These are phyloP conservation scores for Eimeria nieschulzi DNA, from an alignment of 169 alveolate genomes.

Conservation along the genomic window DNA sequence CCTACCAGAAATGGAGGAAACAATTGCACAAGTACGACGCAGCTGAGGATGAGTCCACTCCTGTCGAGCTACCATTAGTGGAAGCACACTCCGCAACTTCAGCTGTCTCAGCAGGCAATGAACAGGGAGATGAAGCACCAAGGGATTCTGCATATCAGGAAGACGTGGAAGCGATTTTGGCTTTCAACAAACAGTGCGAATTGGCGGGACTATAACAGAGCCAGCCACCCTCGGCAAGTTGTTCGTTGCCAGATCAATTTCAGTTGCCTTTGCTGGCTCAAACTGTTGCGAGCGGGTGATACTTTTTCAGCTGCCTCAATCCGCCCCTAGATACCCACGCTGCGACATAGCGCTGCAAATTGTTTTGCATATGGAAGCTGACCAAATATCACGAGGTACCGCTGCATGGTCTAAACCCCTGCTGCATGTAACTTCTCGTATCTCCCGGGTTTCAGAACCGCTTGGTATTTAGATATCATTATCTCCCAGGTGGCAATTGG, in stretches of 20 bases:
- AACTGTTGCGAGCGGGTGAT: too few relatives aligned
- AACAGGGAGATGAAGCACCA: neutral
- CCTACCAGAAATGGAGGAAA: conserved; percentile 81
- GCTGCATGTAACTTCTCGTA: too few relatives aligned
- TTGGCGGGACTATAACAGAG: conserved; percentile 63
- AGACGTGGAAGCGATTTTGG: conserved; percentile 63
- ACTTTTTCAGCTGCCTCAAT: too few relatives aligned
- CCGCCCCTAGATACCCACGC: conserved; percentile 12
- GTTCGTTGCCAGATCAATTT: neutral
- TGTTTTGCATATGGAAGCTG: conserved; percentile 25
- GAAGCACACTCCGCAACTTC: conserved; percentile 42
- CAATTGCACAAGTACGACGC: conserved; percentile 79
- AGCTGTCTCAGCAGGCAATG: conserved; percentile 7
- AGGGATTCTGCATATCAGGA: conserved; percentile 24
- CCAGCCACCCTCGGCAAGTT: neutral
- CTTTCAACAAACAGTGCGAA: conserved; percentile 74
- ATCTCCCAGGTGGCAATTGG: neutral
- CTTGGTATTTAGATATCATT: neutral
- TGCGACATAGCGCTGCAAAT: neutral
- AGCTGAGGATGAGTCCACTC: conserved; percentile 29
- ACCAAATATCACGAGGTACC: neutral
- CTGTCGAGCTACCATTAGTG: conserved; percentile 29
- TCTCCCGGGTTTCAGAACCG: too few relatives aligned
- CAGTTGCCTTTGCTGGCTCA: neutral
- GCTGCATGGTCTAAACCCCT: too few relatives aligned